Conservation (phyloP, 495 filamentous ascomycete species). For the Aspergillus leporis region DNA sequence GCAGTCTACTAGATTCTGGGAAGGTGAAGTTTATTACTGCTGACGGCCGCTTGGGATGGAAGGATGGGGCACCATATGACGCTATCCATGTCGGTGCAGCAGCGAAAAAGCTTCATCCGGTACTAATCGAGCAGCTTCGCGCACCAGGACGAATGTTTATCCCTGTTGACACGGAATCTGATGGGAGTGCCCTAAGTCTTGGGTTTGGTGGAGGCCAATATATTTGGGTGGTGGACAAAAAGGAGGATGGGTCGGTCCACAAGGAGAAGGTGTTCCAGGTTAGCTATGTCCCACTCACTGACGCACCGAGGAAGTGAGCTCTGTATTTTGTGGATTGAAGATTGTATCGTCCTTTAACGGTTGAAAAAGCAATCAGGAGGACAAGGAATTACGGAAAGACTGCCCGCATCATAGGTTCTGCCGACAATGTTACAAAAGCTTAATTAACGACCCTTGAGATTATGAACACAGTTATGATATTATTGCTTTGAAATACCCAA, state of each 20-base stretch:
- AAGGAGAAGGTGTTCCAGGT: conserved; percentile 81
- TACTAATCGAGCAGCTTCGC: conserved; percentile 75
- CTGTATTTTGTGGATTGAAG: neutral
- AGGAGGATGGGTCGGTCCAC: conserved; percentile 68
- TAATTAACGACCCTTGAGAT: neutral
- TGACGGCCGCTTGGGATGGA: conserved; percentile 81
- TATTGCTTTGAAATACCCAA: neutral
- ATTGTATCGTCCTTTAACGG: neutral
- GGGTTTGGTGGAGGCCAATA: conserved; percentile 57
- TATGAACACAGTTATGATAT: neutral
- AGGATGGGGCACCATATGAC: conserved; percentile 65
- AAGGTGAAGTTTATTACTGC: conserved; percentile 72
- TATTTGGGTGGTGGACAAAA: conserved; percentile 91
- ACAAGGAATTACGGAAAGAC: neutral
- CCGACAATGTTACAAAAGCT: neutral
- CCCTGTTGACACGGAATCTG: conserved; percentile 66
- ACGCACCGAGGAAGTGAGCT: conserved; percentile 56
- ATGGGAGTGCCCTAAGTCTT: conserved; percentile 22
- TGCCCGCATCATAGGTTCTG: neutral
- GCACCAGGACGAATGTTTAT: conserved; percentile 84
- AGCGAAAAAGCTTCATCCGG: conserved; percentile 69
- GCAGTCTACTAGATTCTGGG: conserved; percentile 56
- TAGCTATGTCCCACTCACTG: conserved; percentile 91
- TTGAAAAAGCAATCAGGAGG: neutral
- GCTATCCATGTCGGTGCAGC: conserved; percentile 96